phyloP scores from a whole-genome alignment of 805 yeast species.

The Teunomyces atbi region DNA sequence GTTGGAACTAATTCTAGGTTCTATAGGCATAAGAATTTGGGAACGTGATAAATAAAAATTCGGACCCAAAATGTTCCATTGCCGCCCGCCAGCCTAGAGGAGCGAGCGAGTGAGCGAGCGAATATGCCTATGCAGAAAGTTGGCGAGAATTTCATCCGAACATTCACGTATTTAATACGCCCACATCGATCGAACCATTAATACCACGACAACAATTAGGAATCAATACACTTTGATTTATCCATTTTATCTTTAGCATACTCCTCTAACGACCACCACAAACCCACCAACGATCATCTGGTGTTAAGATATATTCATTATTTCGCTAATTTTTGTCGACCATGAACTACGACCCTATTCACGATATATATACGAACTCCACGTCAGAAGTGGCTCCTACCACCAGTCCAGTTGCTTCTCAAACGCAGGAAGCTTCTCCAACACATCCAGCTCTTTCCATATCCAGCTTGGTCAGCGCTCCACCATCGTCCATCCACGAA shows the following conservation, averaged over 20 bases:
- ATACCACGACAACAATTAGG: neutral
- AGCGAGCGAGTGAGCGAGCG: conserved; percentile 1
- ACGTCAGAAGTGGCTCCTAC: neutral
- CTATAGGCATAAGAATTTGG: neutral
- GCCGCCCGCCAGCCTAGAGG: neutral
- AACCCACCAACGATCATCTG: neutral
- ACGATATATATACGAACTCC: conserved; percentile 27
- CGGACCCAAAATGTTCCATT: conserved; percentile 1
- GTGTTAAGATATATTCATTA: neutral
- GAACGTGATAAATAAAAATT: neutral
- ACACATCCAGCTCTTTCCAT: conserved; percentile 7
- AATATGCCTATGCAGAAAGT: neutral
- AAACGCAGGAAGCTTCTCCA: neutral
- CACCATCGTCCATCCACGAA: neutral
- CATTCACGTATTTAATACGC: neutral
- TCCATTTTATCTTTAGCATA: neutral
- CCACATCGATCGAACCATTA: neutral
- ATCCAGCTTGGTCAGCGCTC: conserved; percentile 9
- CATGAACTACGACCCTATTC: conserved; percentile 46
- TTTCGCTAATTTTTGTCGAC: neutral
- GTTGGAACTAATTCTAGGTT: too few relatives aligned
- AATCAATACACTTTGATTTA: neutral
- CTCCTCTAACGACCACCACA: neutral
- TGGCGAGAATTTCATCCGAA: conserved; percentile 1
- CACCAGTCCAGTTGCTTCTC: neutral